phyloP scores from a whole-genome alignment of 1,284 basidiomycete species.

The Tausonia pullulans region DNA sequence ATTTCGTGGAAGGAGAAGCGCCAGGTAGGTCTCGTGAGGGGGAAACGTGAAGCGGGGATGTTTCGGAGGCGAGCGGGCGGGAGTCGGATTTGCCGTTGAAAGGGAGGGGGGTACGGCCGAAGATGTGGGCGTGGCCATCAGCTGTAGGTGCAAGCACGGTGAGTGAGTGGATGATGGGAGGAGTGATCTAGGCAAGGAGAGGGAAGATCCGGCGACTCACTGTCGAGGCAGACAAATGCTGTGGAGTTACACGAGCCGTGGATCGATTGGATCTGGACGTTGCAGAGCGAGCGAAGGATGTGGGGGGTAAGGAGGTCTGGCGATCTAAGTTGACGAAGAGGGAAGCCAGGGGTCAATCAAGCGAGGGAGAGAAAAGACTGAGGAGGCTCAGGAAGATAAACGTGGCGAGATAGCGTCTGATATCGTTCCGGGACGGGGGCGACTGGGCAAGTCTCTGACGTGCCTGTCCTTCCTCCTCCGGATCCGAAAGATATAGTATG shows the following conservation, averaged over 20 bases:
- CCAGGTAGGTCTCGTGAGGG: conserved; percentile 54
- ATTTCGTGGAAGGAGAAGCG: conserved; percentile 46
- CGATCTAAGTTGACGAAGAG: neutral
- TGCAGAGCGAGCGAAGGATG: conserved; percentile 69
- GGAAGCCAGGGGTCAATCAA: too few relatives aligned
- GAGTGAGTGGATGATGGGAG: too few relatives aligned
- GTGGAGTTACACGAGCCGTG: conserved; percentile 45
- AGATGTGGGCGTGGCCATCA: conserved; percentile 65
- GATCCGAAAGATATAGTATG: too few relatives aligned
- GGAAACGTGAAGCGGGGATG: conserved; percentile 26
- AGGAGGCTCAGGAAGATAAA: neutral
- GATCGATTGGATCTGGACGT: conserved; percentile 54
- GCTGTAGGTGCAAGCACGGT: conserved; percentile 20
- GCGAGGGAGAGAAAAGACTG: neutral
- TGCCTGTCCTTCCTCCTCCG: too few relatives aligned
- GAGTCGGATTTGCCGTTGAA: conserved; percentile 29
- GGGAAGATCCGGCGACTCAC: too few relatives aligned
- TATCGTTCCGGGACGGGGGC: neutral
- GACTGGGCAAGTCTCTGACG: too few relatives aligned
- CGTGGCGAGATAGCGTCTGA: neutral
- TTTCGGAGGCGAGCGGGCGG: conserved; percentile 42
- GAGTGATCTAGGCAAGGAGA: too few relatives aligned
- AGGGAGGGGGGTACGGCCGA: conserved; percentile 58
- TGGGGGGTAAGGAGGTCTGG: conserved; percentile 73
- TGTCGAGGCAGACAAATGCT: conserved; percentile 57